Percentiles rank a stretch among this genome's conserved stretches.
These are phyloP conservation scores for Cyclotella sp. DNA, from an alignment of 108 stramenopile species.

Conservation along the genomic window DNA sequence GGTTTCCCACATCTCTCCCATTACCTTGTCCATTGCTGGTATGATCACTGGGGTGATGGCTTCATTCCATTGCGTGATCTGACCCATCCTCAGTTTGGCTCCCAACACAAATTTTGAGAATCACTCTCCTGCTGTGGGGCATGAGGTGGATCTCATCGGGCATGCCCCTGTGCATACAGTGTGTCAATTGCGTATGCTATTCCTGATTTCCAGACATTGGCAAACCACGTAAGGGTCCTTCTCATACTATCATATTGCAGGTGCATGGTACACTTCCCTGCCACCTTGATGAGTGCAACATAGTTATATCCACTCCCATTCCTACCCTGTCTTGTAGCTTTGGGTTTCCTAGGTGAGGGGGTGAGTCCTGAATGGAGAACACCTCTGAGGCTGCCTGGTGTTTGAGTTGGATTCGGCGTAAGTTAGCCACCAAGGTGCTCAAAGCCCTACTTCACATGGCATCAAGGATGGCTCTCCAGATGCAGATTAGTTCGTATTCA, in stretches of 20 bases:
- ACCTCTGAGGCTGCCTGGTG: background rate
- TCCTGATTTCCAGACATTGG: background rate
- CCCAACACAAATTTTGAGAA: conserved; percentile 2
- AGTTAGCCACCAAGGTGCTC: background rate
- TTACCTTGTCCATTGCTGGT: background rate
- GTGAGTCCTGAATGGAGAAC: background rate
- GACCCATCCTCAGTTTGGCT: conserved; percentile 16
- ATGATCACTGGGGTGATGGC: background rate
- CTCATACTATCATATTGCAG: conserved; percentile 1
- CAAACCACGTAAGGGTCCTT: conserved; percentile 14
- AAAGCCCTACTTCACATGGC: background rate
- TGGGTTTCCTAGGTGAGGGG: background rate
- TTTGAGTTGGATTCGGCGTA: background rate
- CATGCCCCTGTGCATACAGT: background rate
- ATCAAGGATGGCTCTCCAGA: conserved; percentile 9
- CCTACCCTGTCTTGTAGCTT: conserved; percentile 13
- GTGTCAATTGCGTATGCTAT: background rate
- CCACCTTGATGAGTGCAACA: background rate
- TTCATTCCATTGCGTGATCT: conserved; percentile 7
- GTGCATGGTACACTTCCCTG: background rate
- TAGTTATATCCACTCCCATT: background rate
- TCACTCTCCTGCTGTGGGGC: background rate
- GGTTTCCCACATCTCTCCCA: background rate
- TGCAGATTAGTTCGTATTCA: background rate
- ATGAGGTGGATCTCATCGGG: background rate